These are phyloP conservation scores for Suhomyces maxii DNA, from an alignment of 1,139 yeast species.

Conservation along the genomic window DNA sequence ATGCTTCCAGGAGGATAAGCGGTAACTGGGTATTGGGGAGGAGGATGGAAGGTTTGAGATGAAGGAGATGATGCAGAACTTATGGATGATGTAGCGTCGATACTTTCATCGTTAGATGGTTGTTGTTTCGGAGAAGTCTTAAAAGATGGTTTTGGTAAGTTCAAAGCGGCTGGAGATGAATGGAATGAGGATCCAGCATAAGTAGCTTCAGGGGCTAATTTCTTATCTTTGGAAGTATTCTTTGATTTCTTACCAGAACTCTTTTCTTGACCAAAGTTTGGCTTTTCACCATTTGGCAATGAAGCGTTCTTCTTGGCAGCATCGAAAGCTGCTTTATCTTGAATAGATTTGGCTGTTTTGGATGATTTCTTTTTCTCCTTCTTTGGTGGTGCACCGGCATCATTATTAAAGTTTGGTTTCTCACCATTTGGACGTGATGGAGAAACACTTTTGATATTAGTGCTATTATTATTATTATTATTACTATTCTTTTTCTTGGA, in stretches of 20 bases:
- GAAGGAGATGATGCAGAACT: slow-evolving; percentile 3
- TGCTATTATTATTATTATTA: slow-evolving; percentile 17
- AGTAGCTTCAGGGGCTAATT: slow-evolving; percentile 28
- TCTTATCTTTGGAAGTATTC: slow-evolving; percentile 14
- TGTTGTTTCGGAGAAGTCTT: slow-evolving; percentile 31
- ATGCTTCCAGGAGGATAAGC: slow-evolving; percentile 27
- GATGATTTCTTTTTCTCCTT: slow-evolving; percentile 10
- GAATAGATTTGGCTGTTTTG: slow-evolving; percentile 30
- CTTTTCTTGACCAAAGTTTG: slow-evolving; percentile 23
- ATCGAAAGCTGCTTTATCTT: slow-evolving; percentile 39
- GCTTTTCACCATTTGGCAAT: slow-evolving; percentile 37
- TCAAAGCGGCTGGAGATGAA: slow-evolving; percentile 57
- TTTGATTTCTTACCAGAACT: slow-evolving; percentile 14
- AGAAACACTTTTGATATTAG: slow-evolving; percentile 11
- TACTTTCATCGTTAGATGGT: slow-evolving; percentile 5
- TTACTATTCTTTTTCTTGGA: slow-evolving; percentile 9
- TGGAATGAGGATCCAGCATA: slow-evolving; percentile 63
- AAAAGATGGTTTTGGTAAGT: slow-evolving; percentile 58
- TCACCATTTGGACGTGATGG: slow-evolving; percentile 34
- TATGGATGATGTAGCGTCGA: slow-evolving; percentile 5
- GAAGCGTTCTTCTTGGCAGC: slow-evolving; percentile 14
- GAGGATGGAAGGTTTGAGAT: slow-evolving; percentile 16
- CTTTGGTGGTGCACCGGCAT: slow-evolving; percentile 10
- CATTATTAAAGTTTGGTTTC: slow-evolving; percentile 31
- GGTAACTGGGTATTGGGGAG: slow-evolving; percentile 33